A percentile compares a stretch with the other conserved stretches of the same genome.
Conservation (phyloP, 129 eudicot genomes). For the Apium graveolens region DNA sequence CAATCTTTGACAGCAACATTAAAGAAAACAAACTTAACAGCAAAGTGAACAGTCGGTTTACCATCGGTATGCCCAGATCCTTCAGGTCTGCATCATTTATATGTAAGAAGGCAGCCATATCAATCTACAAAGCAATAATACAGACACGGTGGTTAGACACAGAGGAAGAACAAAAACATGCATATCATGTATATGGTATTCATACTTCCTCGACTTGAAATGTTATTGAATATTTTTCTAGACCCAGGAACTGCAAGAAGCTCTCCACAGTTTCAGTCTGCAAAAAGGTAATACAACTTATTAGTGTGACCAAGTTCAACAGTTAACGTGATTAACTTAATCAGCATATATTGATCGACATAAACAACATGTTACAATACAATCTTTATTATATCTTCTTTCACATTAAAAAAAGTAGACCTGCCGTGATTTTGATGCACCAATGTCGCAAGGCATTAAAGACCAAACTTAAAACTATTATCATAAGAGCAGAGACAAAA, state of each 20-base stretch:
- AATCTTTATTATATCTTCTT: not conserved
- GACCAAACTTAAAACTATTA: not conserved
- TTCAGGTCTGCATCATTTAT: slow-evolving; percentile 89
- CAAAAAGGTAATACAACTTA: slow-evolving; percentile 11
- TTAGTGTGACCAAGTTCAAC: not conserved
- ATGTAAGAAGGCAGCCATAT: slow-evolving; percentile 86
- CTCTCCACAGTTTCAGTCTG: slow-evolving; percentile 81
- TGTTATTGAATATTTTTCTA: slow-evolving; percentile 75
- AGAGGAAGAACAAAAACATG: slow-evolving; percentile 1
- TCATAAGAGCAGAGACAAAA: not conserved
- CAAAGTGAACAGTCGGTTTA: slow-evolving; percentile 14
- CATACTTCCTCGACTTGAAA: slow-evolving; percentile 96
- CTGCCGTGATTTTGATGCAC: not conserved
- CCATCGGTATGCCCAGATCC: slow-evolving; percentile 94
- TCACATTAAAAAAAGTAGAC: not conserved
- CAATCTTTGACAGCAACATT: not conserved
- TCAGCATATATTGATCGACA: not conserved
- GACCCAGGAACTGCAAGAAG: slow-evolving; percentile 73
- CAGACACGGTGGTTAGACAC: slow-evolving; percentile 4
- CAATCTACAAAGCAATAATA: slow-evolving; percentile 46
- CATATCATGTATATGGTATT: not conserved
- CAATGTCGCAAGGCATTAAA: not conserved
- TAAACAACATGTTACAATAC: not conserved
- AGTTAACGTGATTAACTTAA: not conserved
- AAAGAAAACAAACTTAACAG: not conserved